Base-by-base conservation (phyloP, 2,329 filamentous ascomycete genomes). In the Ophiocordyceps unilateralis region DNA sequence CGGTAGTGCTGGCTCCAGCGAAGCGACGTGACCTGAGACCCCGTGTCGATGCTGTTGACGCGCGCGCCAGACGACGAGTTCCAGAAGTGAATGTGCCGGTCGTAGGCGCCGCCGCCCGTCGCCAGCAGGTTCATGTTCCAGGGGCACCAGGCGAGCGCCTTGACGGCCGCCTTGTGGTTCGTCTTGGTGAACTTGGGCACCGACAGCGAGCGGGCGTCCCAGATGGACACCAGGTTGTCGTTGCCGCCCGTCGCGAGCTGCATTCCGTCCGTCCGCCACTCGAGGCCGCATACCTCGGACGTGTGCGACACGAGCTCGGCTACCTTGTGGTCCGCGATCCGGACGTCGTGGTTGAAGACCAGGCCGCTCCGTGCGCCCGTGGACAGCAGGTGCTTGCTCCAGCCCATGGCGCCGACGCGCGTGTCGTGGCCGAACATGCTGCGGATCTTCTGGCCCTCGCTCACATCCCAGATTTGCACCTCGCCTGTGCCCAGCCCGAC, bases 81-180 rank as follows among this genome's bases (percentile, higher is more conserved):
- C 91, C 91, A 98, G 76, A 98, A 98, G 71, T 98, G 91, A 63
- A 98, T 98, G 66, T 95, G 84, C 53, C 87, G 83, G 61, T 98
- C 91, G 63, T 95, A 93, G 38, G 86, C 93, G 52, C 91, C 91
- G 57, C 91, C 91, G 45, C 91, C 91, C 38, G 91, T 96, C 45
- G 91, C 91, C 40, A 98, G 81, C 41, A 96, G 78, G 72, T 95
- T 96, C 64, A 85, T 79, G 68, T 94, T 91, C 91, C 91, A 98
- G 38, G 91, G 91, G 72, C 91, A 98, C 91, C 91, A 98, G 49
- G 87, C 83, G 39, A 98, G 77, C 46, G 91, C 91, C 76, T 98
- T 98, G 67, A 98, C 88, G 39, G 91, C 91, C 44, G 91, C 91
- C 65, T 91, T 91, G 74, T 98, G 91, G 74, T 98, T 98, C 58